Conservation (phyloP, 176 grass and related monocot species). For the Carex parvula region DNA sequence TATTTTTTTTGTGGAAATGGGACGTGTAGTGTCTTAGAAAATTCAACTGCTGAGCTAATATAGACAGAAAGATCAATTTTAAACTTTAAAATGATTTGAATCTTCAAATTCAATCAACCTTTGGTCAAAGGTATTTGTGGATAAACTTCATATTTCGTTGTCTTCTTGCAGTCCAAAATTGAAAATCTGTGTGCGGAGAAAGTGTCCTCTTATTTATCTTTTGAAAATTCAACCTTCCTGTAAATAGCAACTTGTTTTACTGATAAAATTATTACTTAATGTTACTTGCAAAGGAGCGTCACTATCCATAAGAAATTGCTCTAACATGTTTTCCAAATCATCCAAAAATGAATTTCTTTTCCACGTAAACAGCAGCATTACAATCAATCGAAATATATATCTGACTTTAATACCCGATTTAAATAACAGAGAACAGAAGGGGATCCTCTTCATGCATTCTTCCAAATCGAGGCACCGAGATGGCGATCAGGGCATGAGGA, state of each 20-base stretch:
- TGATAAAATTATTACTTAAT: not conserved
- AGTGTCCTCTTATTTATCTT: not conserved
- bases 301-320: not conserved
- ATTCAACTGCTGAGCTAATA: not conserved
- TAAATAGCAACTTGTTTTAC: not conserved
- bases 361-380: not conserved
- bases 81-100: not conserved
- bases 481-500: conserved; percentile 42
- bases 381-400: not conserved
- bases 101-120: not conserved
- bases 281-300: not conserved
- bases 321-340: not conserved
- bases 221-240: not conserved
- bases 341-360: not conserved
- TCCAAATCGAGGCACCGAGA: conserved; percentile 46
- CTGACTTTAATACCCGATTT: not conserved
- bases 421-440: conserved; percentile 42
- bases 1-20: not conserved
- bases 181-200: not conserved
- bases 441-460: conserved; percentile 43
- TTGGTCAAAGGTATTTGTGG: not conserved
- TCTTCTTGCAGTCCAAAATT: conserved; percentile 1
- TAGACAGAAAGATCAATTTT: not conserved
- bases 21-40: not conserved
- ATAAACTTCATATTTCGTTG: not conserved